These are phyloP conservation scores for Suhomyces yuchorum DNA, from an alignment of 1,139 yeast species.

Conservation along the genomic window DNA sequence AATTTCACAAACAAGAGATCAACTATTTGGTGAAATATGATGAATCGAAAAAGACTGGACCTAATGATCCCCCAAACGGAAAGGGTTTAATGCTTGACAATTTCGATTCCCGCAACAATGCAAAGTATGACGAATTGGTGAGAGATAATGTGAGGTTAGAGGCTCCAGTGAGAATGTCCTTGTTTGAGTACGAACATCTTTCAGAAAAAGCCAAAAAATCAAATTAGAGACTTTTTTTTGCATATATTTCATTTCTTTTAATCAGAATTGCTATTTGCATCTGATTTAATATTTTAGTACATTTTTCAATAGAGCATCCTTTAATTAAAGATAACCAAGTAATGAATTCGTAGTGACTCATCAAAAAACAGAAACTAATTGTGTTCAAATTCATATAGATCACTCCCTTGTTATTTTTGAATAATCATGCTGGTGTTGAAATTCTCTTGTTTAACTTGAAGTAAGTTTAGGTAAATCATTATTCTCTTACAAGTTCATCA, in stretches of 20 bases:
- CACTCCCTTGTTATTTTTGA: no score
- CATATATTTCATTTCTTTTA: neutral
- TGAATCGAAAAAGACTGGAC: slow-evolving; percentile 23
- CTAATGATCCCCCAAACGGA: slow-evolving; percentile 15
- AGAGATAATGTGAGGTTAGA: slow-evolving; percentile 23
- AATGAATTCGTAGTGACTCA: neutral
- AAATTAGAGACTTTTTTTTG: neutral
- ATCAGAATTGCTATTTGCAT: neutral
- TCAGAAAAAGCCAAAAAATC: neutral
- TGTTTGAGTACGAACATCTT: slow-evolving; percentile 26
- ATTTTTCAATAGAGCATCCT: neutral
- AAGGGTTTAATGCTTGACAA: slow-evolving; percentile 11
- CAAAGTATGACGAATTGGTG: slow-evolving; percentile 21
- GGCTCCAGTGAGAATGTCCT: slow-evolving; percentile 27
- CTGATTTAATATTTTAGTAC: neutral
- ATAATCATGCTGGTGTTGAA: no score
- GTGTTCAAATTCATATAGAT: no score
- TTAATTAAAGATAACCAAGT: neutral
- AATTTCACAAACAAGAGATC: slow-evolving; percentile 38
- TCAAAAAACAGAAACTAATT: no score
- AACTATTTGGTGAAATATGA: slow-evolving; percentile 23
- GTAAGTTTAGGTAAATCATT: neutral
- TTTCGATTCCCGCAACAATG: slow-evolving; percentile 9
- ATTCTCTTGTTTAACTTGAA: no score
- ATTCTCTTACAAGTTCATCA: neutral